phyloP scores from a whole-genome alignment of 2,329 filamentous ascomycete genomes.

The Alternaria ethzedia region DNA sequence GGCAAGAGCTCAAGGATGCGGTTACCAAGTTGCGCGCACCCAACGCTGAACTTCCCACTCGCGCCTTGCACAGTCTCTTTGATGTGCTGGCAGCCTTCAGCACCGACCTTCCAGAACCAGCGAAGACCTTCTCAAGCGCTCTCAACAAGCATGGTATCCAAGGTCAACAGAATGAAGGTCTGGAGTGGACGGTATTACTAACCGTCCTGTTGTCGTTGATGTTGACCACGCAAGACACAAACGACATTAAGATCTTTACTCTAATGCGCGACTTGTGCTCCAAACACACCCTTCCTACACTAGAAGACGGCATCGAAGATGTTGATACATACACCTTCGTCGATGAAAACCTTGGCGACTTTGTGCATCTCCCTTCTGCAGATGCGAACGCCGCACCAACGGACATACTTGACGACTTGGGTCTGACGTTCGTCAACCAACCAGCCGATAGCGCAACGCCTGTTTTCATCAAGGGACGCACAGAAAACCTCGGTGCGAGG shows the following conservation, averaged over 20 bases:
- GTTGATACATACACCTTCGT: constrained; percentile 30
- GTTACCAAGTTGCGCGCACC: constrained; percentile 12
- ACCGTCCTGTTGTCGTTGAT: constrained; percentile 21
- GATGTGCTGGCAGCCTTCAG: constrained; percentile 19
- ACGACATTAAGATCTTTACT: background rate
- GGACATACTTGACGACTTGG: constrained; percentile 24
- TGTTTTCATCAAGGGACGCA: constrained; percentile 15
- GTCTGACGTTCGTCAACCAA: constrained; percentile 16
- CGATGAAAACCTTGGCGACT: constrained; percentile 29
- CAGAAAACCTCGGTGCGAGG: constrained; percentile 24
- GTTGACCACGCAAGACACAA: constrained; percentile 11
- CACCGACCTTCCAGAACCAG: constrained; percentile 14
- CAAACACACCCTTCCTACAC: constrained; percentile 19
- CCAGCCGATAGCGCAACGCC: background rate
- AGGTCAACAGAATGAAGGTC: constrained; percentile 10
- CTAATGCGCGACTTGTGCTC: constrained; percentile 19
- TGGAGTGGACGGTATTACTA: constrained; percentile 35
- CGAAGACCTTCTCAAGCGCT: constrained; percentile 15
- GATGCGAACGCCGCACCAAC: background rate
- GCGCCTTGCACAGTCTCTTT: constrained; percentile 18
- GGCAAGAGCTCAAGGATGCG: constrained; percentile 26
- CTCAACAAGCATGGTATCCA: constrained; percentile 17
- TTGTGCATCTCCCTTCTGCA: constrained; percentile 11
- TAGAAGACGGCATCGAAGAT: constrained; percentile 35
- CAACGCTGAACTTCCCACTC: background rate